phyloP scores from a whole-genome alignment of 306 rosid species.

The Boehmeria nivea region DNA sequence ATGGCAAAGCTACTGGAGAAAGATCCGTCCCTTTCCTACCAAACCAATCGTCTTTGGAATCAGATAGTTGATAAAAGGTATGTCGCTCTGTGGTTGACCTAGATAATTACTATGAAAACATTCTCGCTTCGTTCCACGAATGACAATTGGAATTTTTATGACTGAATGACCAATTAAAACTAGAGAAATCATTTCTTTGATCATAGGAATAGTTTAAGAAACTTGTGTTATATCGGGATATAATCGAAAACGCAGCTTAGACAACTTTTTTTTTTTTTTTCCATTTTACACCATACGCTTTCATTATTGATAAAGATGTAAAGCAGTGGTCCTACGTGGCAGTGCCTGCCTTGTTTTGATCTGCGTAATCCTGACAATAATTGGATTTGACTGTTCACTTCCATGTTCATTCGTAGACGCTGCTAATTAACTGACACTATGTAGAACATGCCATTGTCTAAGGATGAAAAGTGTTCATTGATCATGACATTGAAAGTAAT shows the following conservation, averaged over 20 bases:
- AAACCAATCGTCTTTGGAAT: conserved; percentile 72
- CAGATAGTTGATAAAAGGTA: conserved; percentile 86
- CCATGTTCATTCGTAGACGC: too few species aligned
- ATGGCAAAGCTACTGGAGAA: conserved; percentile 83
- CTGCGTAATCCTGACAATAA: conserved; percentile 1
- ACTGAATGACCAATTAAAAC: too few species aligned
- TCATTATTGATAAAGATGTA: background rate
- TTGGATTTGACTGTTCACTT: background rate
- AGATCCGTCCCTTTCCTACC: conserved; percentile 80
- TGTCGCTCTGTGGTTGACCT: conserved; percentile 6
- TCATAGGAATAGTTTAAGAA: too few species aligned
- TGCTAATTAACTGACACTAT: too few species aligned
- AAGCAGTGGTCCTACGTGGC: conserved; percentile 6
- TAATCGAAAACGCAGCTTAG: too few species aligned
- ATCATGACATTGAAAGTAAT: background rate
- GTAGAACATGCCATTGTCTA: conserved; percentile 9
- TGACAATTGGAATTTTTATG: too few species aligned
- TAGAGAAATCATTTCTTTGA: too few species aligned
- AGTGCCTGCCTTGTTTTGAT: background rate
- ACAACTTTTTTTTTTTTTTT: background rate
- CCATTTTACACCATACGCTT: too few species aligned
- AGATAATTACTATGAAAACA: background rate
- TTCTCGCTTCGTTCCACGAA: too few species aligned
- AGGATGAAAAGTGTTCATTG: conserved; percentile 6
- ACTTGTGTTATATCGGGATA: too few species aligned